phyloP scores from a whole-genome alignment of 2,329 filamentous ascomycete genomes.

The Stagonosporopsis vannaccii region DNA sequence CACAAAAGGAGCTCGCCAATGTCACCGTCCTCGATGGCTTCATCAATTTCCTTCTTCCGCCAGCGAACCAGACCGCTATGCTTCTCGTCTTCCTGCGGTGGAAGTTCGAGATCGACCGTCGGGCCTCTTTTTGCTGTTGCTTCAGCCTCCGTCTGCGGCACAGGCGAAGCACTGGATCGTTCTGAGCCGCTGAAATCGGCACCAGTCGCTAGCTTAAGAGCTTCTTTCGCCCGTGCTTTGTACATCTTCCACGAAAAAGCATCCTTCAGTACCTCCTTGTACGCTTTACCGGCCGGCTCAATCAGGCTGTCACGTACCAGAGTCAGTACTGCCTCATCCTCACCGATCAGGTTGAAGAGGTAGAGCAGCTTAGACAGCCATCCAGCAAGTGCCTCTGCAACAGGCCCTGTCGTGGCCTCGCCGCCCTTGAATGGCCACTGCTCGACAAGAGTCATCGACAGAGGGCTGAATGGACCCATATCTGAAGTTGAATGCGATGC shows the following conservation, averaged over 20 bases:
- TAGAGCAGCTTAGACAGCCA: slow-evolving; percentile 48
- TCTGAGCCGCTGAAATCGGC: slow-evolving; percentile 48
- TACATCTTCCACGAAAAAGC: slow-evolving; percentile 49
- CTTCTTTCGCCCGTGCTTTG: slow-evolving; percentile 47
- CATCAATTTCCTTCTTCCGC: slow-evolving; percentile 78
- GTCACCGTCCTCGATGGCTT: slow-evolving; percentile 80
- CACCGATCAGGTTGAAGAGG: slow-evolving; percentile 46
- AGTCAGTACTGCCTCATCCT: slow-evolving; percentile 39
- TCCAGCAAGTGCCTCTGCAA: slow-evolving; percentile 41
- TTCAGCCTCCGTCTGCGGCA: slow-evolving; percentile 25
- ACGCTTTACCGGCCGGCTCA: slow-evolving; percentile 34
- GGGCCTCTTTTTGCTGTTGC: slow-evolving; percentile 18
- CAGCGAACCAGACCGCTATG: slow-evolving; percentile 65
- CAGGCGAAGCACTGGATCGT: slow-evolving; percentile 39
- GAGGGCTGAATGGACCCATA: slow-evolving; percentile 61
- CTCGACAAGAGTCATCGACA: slow-evolving; percentile 75
- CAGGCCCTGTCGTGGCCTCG: slow-evolving; percentile 32
- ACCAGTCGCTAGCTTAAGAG: slow-evolving; percentile 43
- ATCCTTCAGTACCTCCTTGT: slow-evolving; percentile 44
- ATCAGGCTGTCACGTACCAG: slow-evolving; percentile 40
- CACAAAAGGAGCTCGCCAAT: slow-evolving; percentile 74
- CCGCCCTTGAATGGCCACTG: slow-evolving; percentile 72
- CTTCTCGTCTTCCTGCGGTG: slow-evolving; percentile 52
- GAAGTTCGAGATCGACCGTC: slow-evolving; percentile 42
- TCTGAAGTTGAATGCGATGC: slow-evolving; percentile 26